Conservation (phyloP, 2,329 filamentous ascomycete species). For the Phoma sp. region DNA sequence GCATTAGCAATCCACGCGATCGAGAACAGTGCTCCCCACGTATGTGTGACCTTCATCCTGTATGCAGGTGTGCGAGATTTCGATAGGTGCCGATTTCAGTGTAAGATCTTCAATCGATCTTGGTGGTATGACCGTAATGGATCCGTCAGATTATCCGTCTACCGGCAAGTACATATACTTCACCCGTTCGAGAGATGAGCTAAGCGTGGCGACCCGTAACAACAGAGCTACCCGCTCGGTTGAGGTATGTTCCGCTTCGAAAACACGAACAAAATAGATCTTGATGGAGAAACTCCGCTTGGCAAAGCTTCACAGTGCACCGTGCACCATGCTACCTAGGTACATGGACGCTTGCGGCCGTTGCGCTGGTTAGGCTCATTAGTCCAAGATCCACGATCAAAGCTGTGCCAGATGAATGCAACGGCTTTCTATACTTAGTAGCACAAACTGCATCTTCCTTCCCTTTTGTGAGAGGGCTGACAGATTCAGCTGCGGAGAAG, state of each 20-base stretch:
- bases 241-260: not conserved
- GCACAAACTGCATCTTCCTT: slow-evolving; percentile 6
- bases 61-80: not conserved
- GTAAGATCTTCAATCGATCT: not conserved
- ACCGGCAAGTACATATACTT: too few species aligned
- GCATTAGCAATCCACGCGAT: slow-evolving; percentile 13
- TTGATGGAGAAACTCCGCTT: slow-evolving; percentile 7
- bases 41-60: slow-evolving; percentile 19
- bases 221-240: not conserved
- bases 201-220: not conserved
- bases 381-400: slow-evolving; percentile 7
- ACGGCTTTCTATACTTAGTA: slow-evolving; percentile 16
- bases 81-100: not conserved
- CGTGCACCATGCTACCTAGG: slow-evolving; percentile 12
- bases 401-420: slow-evolving; percentile 16
- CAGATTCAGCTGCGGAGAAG: slow-evolving; percentile 3
- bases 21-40: slow-evolving; percentile 21
- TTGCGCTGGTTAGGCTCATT: slow-evolving; percentile 6
- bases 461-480: not conserved
- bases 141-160: too few species aligned
- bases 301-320: slow-evolving; percentile 5
- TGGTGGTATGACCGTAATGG: slow-evolving; percentile 8
- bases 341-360: slow-evolving; percentile 14
- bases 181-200: slow-evolving; percentile 1
- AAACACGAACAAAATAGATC: slow-evolving; percentile 15